A percentile compares a stretch with the other conserved stretches of the same genome.
Evolutionary conservation across 345 rosid species (phyloP).

Genomic region (Arabis hirsuta): DNA sequence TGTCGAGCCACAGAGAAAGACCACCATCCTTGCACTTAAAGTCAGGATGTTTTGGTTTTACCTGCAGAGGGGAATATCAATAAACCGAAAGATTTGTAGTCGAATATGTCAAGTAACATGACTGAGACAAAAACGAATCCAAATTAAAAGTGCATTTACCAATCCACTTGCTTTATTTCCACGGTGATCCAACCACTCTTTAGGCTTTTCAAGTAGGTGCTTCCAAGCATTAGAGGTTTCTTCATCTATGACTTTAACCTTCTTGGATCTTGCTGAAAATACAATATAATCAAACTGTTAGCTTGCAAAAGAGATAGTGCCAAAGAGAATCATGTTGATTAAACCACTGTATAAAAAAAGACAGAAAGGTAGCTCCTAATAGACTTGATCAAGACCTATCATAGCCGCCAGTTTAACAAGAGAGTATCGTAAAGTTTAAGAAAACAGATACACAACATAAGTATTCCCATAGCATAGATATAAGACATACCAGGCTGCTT

Average conservation of each 20-base stretch:
- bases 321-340: not conserved
- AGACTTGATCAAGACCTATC: constrained; percentile 8
- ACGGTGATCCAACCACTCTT: constrained; percentile 75
- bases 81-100: constrained; percentile 12
- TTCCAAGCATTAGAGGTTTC: constrained; percentile 52
- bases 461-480: not conserved
- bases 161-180: constrained; percentile 54
- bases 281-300: not conserved
- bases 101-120: constrained; percentile 6
- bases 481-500: constrained; percentile 22
- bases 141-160: constrained; percentile 47
- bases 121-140: constrained; percentile 2
- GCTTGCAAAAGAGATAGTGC: not conserved
- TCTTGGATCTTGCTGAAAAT: constrained; percentile 27
- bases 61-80: constrained; percentile 42
- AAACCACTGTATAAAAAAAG: no score
- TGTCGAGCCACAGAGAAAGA: constrained; percentile 60
- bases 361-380: constrained; percentile 5
- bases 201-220: constrained; percentile 62
- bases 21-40: constrained; percentile 60
- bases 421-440: not conserved
- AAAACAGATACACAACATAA: not conserved
- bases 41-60: constrained; percentile 66
- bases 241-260: constrained; percentile 27
- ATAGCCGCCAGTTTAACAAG: constrained; percentile 6